phyloP scores from a whole-genome alignment of 805 yeast genomes.

The Kodamaea restingae region DNA sequence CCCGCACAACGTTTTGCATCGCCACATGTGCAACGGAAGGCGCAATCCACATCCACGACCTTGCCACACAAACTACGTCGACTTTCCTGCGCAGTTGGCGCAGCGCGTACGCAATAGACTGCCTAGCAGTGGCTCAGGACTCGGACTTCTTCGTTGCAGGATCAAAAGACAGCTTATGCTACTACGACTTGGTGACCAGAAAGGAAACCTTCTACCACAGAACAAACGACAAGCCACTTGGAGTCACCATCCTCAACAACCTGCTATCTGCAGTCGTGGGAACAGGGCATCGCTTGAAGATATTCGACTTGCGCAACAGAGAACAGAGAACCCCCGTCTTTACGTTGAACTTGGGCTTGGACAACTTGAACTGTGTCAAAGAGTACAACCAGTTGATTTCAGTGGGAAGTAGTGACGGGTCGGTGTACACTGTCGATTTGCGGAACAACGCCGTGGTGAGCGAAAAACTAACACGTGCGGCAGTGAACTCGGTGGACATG shows the following conservation, averaged over 20 bases:
- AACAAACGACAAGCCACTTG: slow-evolving; percentile 17
- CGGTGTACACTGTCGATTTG: slow-evolving; percentile 21
- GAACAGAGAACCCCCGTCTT: slow-evolving; percentile 12
- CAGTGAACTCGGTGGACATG: slow-evolving; percentile 6
- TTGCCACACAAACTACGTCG: not conserved
- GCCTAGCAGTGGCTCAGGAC: slow-evolving; percentile 13
- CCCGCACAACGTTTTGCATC: not conserved
- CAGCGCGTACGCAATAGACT: slow-evolving; percentile 17
- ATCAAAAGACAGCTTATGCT: slow-evolving; percentile 14
- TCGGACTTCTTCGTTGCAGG: slow-evolving; percentile 14
- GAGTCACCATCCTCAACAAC: slow-evolving; percentile 17
- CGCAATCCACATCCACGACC: slow-evolving; percentile 15
- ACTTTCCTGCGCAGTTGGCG: slow-evolving; percentile 5
- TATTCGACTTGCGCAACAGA: slow-evolving; percentile 22
- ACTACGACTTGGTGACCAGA: slow-evolving; percentile 21
- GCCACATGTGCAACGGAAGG: slow-evolving; percentile 20
- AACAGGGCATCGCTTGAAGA: slow-evolving; percentile 17
- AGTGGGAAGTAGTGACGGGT: slow-evolving; percentile 22
- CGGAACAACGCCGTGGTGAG: slow-evolving; percentile 12
- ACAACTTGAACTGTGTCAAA: slow-evolving; percentile 20
- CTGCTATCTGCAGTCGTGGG: slow-evolving; percentile 25
- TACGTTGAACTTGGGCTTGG: slow-evolving; percentile 18
- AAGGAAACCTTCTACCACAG: slow-evolving; percentile 3
- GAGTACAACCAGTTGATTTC: slow-evolving; percentile 5
- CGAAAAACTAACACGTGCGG: slow-evolving; percentile 2